Evolutionary conservation across 345 rosid genomes (phyloP), one percentile per base, ranked within the genome.

Genomic region (Eutrema yunnanense): DNA sequence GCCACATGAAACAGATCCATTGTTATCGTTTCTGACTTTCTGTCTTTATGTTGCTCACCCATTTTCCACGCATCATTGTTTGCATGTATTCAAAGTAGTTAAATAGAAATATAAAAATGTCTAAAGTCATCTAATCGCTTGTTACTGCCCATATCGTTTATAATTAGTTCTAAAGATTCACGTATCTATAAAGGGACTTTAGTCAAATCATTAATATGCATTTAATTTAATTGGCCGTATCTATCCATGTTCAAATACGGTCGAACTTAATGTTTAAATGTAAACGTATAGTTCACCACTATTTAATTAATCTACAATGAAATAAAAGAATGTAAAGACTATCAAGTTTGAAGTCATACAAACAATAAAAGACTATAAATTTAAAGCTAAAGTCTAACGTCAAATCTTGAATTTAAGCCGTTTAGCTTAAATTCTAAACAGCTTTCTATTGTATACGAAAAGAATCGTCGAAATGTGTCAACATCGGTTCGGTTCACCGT

Each of bases 71-170:
- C 22, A 19, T 19, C 22, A 19, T 19, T 19, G 26, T 22, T 22
- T 22, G 26, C 26, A 22, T 22, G 26, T 22, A 22, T 22, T 22
- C 26, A 22, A 1, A 22, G 1, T 22, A 22, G 26, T 22, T 2
- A 22, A 22, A 22, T 22, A 22, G 26, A 22, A 22, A 22, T 22
- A 22, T 22, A 22, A 22, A 32, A 32, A 16, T 48, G 32, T 37
- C 16, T 13, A 14, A 40, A 71, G 36, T 60, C 49, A 30, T 61
- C 34, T 40, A 40, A 59, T 36, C n/a, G 67, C 57, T 61, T 29
- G 44, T 51, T 61, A 72, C 52, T 72, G 69, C 62, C 53, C 68
- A 72, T 62, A 27, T 62, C 62, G 43, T 41, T 71, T 50, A 71
- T 68, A 71, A 59, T 59, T 48, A 48, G 37, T 40, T 40, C 40